Percentiles rank a stretch among this genome's conserved stretches.
Conservation (phyloP, 106 monocot genomes). For the Phalaenopsis aphrodite region DNA sequence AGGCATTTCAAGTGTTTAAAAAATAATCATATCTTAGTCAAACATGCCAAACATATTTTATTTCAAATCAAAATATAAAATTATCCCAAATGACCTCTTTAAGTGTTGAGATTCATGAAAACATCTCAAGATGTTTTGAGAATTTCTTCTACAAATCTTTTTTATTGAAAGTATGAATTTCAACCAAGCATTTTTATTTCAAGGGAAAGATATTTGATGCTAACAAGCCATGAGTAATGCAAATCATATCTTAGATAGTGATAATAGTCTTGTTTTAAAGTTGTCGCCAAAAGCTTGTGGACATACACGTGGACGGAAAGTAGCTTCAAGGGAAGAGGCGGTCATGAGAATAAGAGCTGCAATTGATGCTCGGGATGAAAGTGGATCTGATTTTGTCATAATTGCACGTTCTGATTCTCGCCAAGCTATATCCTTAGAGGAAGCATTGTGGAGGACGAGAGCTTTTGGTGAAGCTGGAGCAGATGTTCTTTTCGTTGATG, state of each 20-base stretch:
- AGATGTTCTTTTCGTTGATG: slow-evolving; percentile 94
- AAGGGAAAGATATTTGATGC: background rate
- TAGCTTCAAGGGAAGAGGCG: slow-evolving; percentile 85
- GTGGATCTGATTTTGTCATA: slow-evolving; percentile 93
- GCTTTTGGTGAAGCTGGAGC: slow-evolving; percentile 98
- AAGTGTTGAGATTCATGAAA: background rate
- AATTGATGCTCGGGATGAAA: slow-evolving; percentile 82
- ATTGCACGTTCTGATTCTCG: slow-evolving; percentile 84
- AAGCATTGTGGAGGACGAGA: slow-evolving; percentile 77
- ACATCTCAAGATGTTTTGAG: background rate
- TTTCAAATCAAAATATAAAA: no score
- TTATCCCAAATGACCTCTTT: no score
- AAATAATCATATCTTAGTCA: no score
- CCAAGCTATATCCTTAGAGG: slow-evolving; percentile 84
- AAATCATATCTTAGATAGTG: background rate
- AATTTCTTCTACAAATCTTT: background rate
- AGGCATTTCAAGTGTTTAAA: no score
- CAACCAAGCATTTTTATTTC: background rate
- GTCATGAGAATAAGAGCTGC: slow-evolving; percentile 88
- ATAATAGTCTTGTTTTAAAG: slow-evolving; percentile 25
- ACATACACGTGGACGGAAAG: slow-evolving; percentile 87
- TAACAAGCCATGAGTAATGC: background rate
- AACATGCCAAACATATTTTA: no score
- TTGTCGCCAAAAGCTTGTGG: slow-evolving; percentile 97
- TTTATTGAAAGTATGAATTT: background rate